Conservation (phyloP, 345 rosid genomes). For the Murraya paniculata region DNA sequence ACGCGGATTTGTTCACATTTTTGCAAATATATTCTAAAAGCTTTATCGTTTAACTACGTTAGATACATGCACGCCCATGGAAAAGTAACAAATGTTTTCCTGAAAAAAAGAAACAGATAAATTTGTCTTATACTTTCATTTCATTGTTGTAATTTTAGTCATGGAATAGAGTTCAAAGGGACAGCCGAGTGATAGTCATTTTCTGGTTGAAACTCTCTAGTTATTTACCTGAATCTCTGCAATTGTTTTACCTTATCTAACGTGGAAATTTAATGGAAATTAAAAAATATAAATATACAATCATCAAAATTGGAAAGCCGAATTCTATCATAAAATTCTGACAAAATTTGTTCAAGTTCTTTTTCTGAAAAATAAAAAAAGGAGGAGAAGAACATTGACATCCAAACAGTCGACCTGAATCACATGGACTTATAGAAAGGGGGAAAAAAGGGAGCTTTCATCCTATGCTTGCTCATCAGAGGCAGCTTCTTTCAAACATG, state of each 20-base stretch:
- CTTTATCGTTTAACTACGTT: not conserved
- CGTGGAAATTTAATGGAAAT: not conserved
- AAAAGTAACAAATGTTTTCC: not conserved
- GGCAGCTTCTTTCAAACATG: slow-evolving; percentile 71
- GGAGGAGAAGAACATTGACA: not conserved
- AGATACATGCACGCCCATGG: not conserved
- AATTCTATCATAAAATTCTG: not conserved
- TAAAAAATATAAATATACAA: not conserved
- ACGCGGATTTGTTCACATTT: not conserved
- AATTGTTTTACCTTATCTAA: not conserved
- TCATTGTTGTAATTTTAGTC: not conserved
- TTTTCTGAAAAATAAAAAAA: not conserved
- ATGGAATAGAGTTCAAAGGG: not conserved
- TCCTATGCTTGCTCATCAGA: slow-evolving; percentile 46
- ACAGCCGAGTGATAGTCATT: not conserved
- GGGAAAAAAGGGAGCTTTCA: not conserved
- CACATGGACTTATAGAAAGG: not conserved
- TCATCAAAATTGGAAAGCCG: not conserved
- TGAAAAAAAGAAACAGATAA: not conserved
- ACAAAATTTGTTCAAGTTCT: not conserved
- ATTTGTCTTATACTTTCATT: not conserved
- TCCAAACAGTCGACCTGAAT: not conserved
- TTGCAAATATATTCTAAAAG: not conserved
- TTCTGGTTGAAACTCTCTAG: not conserved
- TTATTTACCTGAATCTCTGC: not conserved